Conservation (phyloP, 805 yeast genomes). For the Candida silvicultrix region DNA sequence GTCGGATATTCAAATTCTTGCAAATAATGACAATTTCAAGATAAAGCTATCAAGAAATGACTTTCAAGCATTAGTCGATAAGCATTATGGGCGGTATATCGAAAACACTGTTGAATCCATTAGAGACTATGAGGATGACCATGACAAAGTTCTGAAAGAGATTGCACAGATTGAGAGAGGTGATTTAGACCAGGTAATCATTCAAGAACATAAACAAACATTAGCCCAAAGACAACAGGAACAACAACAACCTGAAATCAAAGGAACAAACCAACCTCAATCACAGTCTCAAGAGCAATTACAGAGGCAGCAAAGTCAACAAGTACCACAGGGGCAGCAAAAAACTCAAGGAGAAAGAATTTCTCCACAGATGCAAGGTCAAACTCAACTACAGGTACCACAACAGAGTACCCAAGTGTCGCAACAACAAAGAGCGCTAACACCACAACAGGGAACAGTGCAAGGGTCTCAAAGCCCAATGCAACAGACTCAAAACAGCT, state of each 20-base stretch:
- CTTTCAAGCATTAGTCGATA: slow-evolving; percentile 12
- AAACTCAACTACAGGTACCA: slow-evolving; percentile 8
- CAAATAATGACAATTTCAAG: slow-evolving; percentile 18
- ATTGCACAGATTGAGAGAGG: slow-evolving; percentile 16
- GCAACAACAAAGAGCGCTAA: too few relatives aligned
- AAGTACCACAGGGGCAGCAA: background rate
- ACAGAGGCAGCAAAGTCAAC: background rate
- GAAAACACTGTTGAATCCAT: slow-evolving; percentile 5
- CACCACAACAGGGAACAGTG: too few relatives aligned
- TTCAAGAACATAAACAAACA: slow-evolving; percentile 8
- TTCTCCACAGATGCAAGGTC: background rate
- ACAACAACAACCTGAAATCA: slow-evolving; percentile 5
- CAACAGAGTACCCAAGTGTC: too few relatives aligned
- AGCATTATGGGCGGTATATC: slow-evolving; percentile 6
- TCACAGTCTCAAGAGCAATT: slow-evolving; percentile 10
- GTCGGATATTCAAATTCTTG: slow-evolving; percentile 16
- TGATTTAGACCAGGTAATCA: slow-evolving; percentile 12
- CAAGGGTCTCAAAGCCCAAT: background rate
- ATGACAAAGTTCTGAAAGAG: slow-evolving; percentile 7
- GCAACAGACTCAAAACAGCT: background rate
- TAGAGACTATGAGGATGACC: slow-evolving; percentile 9
- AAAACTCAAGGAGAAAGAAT: background rate
- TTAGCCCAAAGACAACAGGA: background rate
- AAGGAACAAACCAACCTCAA: slow-evolving; percentile 2
- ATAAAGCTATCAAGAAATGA: slow-evolving; percentile 11